Percentiles rank a stretch among this genome's conserved stretches.
Conservation (phyloP, 805 yeast species). For the Kodamaea laetipori region DNA sequence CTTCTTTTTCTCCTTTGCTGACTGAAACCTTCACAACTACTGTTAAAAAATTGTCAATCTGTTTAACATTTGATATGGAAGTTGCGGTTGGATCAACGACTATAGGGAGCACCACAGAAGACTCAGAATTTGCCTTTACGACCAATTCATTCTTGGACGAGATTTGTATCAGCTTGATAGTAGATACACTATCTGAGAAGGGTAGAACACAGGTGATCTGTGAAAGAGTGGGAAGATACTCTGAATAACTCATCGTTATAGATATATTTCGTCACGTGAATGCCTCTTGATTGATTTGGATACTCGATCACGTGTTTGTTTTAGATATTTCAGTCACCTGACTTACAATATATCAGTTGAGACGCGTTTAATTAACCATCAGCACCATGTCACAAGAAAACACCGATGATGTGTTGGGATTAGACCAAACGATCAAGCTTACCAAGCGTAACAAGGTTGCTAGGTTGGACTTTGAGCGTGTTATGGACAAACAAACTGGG, state of each 20-base stretch:
- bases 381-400: constrained; percentile 6
- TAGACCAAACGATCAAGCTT: constrained; percentile 39
- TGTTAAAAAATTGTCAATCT: constrained; percentile 5
- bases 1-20: neutral
- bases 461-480: constrained; percentile 41
- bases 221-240: constrained; percentile 11
- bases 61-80: constrained; percentile 7
- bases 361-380: no score
- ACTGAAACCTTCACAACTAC: constrained; percentile 8
- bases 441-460: constrained; percentile 35
- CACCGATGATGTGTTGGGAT: constrained; percentile 33
- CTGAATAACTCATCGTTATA: constrained; percentile 1
- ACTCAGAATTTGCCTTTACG: neutral
- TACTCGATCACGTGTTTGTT: no score
- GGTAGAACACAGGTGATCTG: constrained; percentile 11
- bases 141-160: constrained; percentile 2
- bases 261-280: neutral
- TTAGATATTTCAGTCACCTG: no score
- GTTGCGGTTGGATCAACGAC: constrained; percentile 1
- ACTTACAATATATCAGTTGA: no score
- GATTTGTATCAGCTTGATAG: constrained; percentile 5
- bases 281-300: neutral
- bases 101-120: constrained; percentile 4
- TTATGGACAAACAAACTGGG: constrained; percentile 37
- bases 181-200: constrained; percentile 4